A percentile compares a stretch with the other conserved stretches of the same genome.
These are phyloP conservation scores for Neurospora sp. DNA, from an alignment of 495 filamentous ascomycete species.

Conservation along the genomic window DNA sequence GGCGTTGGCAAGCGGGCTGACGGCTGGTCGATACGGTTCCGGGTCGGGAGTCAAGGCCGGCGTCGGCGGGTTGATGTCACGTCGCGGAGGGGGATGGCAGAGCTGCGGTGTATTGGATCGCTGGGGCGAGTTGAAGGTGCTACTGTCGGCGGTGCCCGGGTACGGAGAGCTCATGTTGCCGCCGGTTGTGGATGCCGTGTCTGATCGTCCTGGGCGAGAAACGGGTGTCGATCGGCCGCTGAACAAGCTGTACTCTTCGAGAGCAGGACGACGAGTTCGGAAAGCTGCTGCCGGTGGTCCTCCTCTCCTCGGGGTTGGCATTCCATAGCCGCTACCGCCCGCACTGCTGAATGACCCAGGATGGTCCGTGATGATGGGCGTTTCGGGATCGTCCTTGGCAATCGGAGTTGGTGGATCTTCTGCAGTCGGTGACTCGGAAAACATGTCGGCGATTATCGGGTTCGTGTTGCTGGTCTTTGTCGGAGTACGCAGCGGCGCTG, in stretches of 20 bases:
- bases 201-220: neutral
- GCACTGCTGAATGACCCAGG: neutral
- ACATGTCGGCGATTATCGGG: neutral
- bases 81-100: conserved; percentile 7
- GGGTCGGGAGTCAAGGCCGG: conserved; percentile 1
- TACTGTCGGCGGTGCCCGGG: conserved; percentile 11
- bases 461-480: neutral
- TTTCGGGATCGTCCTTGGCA: neutral
- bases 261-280: conserved; percentile 14
- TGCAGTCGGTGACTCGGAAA: neutral
- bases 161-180: neutral
- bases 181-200: neutral
- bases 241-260: conserved; percentile 20
- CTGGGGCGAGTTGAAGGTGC: conserved; percentile 3
- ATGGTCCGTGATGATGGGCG: neutral
- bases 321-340: neutral
- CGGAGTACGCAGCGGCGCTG: conserved; percentile 14
- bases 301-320: neutral
- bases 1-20: conserved; percentile 7
- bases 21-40: conserved; percentile 1
- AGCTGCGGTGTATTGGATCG: conserved; percentile 17
- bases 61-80: conserved; percentile 2
- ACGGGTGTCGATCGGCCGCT: conserved; percentile 1
- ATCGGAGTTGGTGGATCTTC: neutral
- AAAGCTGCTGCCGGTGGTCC: neutral